These are phyloP conservation scores for Ammopiptanthus mongolicus DNA, from an alignment of 306 rosid species.

Conservation along the genomic window DNA sequence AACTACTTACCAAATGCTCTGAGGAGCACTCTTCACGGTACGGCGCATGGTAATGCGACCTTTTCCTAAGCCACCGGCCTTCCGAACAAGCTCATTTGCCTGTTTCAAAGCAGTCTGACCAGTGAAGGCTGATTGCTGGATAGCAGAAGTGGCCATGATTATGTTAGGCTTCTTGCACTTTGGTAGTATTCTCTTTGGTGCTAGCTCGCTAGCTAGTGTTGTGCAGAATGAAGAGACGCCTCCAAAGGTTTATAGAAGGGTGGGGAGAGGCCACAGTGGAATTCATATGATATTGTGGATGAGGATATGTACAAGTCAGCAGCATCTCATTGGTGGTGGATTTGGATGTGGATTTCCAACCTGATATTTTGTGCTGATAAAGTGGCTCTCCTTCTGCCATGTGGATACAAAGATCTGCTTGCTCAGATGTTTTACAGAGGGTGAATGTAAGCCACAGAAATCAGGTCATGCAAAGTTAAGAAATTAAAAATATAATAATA, in stretches of 20 bases:
- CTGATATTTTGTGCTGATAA: slow-evolving; percentile 26
- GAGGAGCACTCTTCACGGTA: slow-evolving; percentile 75
- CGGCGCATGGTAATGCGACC: slow-evolving; percentile 83
- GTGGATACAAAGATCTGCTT: slow-evolving; percentile 40
- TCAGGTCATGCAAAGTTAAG: neutral
- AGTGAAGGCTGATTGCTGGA: slow-evolving; percentile 79
- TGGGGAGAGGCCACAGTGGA: slow-evolving; percentile 29
- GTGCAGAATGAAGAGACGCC: neutral
- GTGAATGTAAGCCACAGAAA: slow-evolving; percentile 43
- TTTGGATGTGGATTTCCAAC: slow-evolving; percentile 49
- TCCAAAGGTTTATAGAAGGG: slow-evolving; percentile 7
- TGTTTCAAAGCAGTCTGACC: slow-evolving; percentile 82
- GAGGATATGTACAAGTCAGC: slow-evolving; percentile 77
- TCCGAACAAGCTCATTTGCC: slow-evolving; percentile 70
- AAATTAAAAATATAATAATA: neutral
- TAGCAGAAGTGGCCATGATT: slow-evolving; percentile 76
- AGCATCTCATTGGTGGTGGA: slow-evolving; percentile 56
- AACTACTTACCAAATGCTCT: slow-evolving; percentile 75
- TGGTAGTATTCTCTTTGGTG: neutral
- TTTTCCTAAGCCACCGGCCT: slow-evolving; percentile 47
- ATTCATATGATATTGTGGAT: slow-evolving; percentile 55
- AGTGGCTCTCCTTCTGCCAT: slow-evolving; percentile 44
- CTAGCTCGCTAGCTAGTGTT: neutral
- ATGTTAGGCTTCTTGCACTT: slow-evolving; percentile 18
- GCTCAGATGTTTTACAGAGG: slow-evolving; percentile 15